Evolutionary conservation across 2,329 filamentous ascomycete species (phyloP), one percentile per base, ranked within the genome.

Genomic region (Waltergamsia citrina): DNA sequence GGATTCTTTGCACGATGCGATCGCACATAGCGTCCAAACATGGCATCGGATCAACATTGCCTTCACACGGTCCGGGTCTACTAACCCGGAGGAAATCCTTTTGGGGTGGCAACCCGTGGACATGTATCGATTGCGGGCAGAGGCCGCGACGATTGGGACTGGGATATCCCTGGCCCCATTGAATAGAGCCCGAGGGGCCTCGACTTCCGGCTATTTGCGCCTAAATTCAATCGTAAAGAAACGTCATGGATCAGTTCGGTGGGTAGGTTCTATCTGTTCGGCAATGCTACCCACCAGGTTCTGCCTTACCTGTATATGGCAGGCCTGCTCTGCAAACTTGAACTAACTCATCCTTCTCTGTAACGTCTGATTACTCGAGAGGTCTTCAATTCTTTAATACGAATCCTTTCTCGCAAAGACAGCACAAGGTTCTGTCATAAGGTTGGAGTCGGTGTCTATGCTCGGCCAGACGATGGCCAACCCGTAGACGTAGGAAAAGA

Each of bases 271-370:
- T 33, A 23, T 18, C 11, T 25, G 14, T n/a, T 24, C 8, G 32
- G 32, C 6, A 23, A 33, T n/a, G 32, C 32, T 6, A 23, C 32
- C 7, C 32, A 33, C 15, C 32, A 33, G 22, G 26, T 19, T 11
- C n/a, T 33, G 4, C 32, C 32, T 6, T 33, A 33, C n/a, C 32
- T 33, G 32, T 25, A 17, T 22, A 21, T 32, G 8, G n/a, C n/a
- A n/a, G n/a, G n/a, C n/a, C n/a, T 8, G 7, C 16, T 21, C n/a
- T n/a, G n/a, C n/a, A n/a, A n/a, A n/a, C n/a, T n/a, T n/a, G n/a
- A n/a, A n/a, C n/a, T n/a, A n/a, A n/a, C n/a, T n/a, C n/a, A n/a
- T n/a, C n/a, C n/a, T n/a, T n/a, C n/a, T n/a, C n/a, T n/a, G n/a
- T n/a, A n/a, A n/a, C n/a, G n/a, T n/a, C n/a, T n/a, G n/a, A n/a